A percentile compares a stretch with the other conserved stretches of the same genome.
Evolutionary conservation across 768 basidiomycete genomes (phyloP).

Genomic region (Hypholoma sublateritium): DNA sequence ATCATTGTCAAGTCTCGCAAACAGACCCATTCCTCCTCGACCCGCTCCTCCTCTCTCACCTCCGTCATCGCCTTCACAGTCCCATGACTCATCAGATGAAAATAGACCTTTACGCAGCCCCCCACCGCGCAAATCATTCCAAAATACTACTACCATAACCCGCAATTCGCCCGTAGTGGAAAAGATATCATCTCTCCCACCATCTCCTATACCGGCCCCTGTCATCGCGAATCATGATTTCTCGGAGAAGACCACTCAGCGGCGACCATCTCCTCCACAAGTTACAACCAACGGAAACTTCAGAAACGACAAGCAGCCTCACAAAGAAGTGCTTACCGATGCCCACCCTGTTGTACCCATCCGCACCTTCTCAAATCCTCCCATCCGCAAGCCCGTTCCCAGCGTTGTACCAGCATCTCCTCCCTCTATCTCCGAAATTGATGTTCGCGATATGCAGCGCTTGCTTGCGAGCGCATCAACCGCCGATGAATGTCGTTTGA

Average conservation of each 20-base stretch:
- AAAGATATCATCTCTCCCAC: conserved; percentile 9
- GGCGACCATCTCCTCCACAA: conserved; percentile 13
- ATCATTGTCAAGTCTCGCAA: conserved; percentile 51
- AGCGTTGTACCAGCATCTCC: conserved; percentile 8
- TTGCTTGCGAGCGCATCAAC: conserved; percentile 68
- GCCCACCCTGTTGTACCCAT: conserved; percentile 16
- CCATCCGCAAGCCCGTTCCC: conserved; percentile 25
- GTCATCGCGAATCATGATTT: conserved; percentile 2
- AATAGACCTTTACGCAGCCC: conserved; percentile 24
- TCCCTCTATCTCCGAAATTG: conserved; percentile 30
- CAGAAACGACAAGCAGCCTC: conserved; percentile 5
- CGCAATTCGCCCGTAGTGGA: conserved; percentile 12
- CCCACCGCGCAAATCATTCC: conserved; percentile 17
- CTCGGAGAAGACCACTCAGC: not conserved
- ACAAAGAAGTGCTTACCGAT: conserved; percentile 13
- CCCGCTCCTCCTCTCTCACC: conserved; percentile 48
- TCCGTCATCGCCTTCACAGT: conserved; percentile 49
- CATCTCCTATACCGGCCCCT: conserved; percentile 17
- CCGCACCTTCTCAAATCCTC: conserved; percentile 19
- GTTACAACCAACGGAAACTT: conserved; percentile 15
- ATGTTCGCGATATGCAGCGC: conserved; percentile 66
- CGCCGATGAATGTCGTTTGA: conserved; percentile 81
- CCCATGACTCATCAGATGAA: conserved; percentile 41
- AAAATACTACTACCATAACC: conserved; percentile 12
- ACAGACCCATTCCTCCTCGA: conserved; percentile 62